Percentiles rank a stretch among this genome's conserved stretches.
Evolutionary conservation across 345 rosid genomes (phyloP).

Genomic region (Cardamine occulta): DNA sequence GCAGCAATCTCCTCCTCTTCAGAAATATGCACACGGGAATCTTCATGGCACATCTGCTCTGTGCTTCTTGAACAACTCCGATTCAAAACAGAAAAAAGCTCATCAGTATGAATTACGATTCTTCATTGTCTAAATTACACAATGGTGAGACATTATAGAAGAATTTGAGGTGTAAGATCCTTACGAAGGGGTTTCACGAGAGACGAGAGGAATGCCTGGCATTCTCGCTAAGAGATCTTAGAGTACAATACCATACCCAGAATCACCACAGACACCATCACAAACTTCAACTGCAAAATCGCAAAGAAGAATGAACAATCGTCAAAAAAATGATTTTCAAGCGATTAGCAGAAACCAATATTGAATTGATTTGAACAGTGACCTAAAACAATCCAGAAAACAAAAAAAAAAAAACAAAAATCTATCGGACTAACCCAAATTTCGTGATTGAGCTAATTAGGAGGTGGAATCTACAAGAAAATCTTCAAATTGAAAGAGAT

Average conservation of each 20-base stretch:
- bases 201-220: slow-evolving; percentile 91
- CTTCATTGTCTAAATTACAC: background rate
- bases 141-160: background rate
- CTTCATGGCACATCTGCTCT: slow-evolving; percentile 95
- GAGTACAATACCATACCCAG: slow-evolving; percentile 47
- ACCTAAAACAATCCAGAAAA: slow-evolving; percentile 13
- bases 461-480: slow-evolving; percentile 16
- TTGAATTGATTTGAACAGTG: background rate
- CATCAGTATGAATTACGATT: slow-evolving; percentile 19
- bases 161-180: slow-evolving; percentile 12
- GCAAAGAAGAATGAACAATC: background rate
- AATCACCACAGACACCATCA: slow-evolving; percentile 32
- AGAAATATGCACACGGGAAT: slow-evolving; percentile 70
- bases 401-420: background rate
- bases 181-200: slow-evolving; percentile 83
- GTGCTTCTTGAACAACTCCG: slow-evolving; percentile 76
- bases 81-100: slow-evolving; percentile 13
- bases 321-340: background rate
- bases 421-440: background rate
- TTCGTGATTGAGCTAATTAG: slow-evolving; percentile 9
- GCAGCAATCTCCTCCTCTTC: slow-evolving; percentile 91
- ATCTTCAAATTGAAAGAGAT: slow-evolving; percentile 7
- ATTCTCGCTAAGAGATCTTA: slow-evolving; percentile 55
- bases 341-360: background rate
- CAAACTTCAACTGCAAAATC: slow-evolving; percentile 28